Base-by-base conservation (phyloP, 106 monocot genomes). In the Amphibolis antarctica region DNA sequence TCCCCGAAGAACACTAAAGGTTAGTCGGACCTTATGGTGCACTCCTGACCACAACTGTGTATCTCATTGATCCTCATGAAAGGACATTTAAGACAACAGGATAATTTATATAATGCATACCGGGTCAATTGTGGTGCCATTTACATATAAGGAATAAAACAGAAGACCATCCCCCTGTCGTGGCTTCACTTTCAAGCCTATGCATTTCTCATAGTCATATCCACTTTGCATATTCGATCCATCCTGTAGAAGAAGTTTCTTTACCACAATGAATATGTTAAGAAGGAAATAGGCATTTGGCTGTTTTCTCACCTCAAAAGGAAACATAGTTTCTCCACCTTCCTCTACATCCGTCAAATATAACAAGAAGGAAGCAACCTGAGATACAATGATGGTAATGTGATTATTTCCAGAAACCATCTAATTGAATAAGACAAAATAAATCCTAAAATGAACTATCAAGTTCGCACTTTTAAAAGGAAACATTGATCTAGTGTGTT, bases 271-370 rank as follows among this genome's bases (percentile, higher is more conserved):
- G 18, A 58, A 9, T 17, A n/a, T 11, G 9, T 55, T 55, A 55
- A 55, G 1, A 55, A 24, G 21, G 55, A 24, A 24, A 13, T 49
- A 24, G 1, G 43, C 12, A 12, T 61, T n/a, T 48, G 46, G 59
- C 19, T 18, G 17, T 43, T 50, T 27, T 29, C 0, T 27, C 29
- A 43, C 56, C 83, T 98, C 96, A 81, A 63, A 98, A 65, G 96
- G 96, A 55, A 98, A 98, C 84, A 98, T 90, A 29, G 96, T 98
- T 82, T 98, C 96, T 46, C 96, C 96, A 20, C 96, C 96, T 70
- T 87, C 96, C 72, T 98, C 90, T 5, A 98, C 96, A 75, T 98
- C 87, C 20, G 96, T 73, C 54, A 98, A 55, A 69, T 98, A 98
- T 52, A 98, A 66, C 45, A 98, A 79, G 49, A 98, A 98, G 42